Percentiles rank a stretch among this genome's conserved stretches.
Evolutionary conservation across 352 stramenopile genomes (phyloP).

Genomic region (Globisporangium cystogenes): DNA sequence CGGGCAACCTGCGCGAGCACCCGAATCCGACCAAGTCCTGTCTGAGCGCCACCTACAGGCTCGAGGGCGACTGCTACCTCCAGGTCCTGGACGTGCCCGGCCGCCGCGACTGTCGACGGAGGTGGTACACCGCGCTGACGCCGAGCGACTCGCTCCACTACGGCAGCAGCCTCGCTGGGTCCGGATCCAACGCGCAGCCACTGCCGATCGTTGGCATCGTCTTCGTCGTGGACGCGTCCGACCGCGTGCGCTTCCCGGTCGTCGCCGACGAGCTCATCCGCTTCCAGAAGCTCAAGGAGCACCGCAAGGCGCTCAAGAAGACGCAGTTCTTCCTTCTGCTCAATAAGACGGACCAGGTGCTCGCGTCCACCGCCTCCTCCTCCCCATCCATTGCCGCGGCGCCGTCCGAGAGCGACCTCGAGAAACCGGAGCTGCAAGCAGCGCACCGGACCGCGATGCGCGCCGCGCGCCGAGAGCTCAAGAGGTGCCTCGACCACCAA

Average conservation of each 20-base stretch:
- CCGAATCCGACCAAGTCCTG: slow-evolving; percentile 21
- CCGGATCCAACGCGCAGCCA: slow-evolving; percentile 8
- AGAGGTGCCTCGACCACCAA: slow-evolving; percentile 42
- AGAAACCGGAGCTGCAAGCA: slow-evolving; percentile 16
- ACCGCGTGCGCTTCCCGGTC: slow-evolving; percentile 39
- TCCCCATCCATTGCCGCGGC: slow-evolving; percentile 4
- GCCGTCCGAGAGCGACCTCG: slow-evolving; percentile 9
- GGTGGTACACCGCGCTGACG: slow-evolving; percentile 24
- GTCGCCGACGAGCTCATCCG: slow-evolving; percentile 43
- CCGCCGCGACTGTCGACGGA: slow-evolving; percentile 21
- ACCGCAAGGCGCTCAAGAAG: slow-evolving; percentile 20
- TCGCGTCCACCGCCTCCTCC: slow-evolving; percentile 4
- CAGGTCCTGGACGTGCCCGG: slow-evolving; percentile 44
- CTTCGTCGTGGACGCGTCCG: slow-evolving; percentile 46
- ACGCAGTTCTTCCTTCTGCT: slow-evolving; percentile 44
- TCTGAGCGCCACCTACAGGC: slow-evolving; percentile 23
- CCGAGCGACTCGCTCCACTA: background rate
- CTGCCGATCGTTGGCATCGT: slow-evolving; percentile 37
- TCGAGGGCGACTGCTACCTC: slow-evolving; percentile 40
- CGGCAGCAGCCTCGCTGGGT: slow-evolving; percentile 1
- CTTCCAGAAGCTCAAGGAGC: slow-evolving; percentile 32
- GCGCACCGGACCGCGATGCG: slow-evolving; percentile 23
- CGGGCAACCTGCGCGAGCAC: slow-evolving; percentile 3
- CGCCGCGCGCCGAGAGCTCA: slow-evolving; percentile 37
- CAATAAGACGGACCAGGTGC: slow-evolving; percentile 47